Conservation (phyloP, 2,329 filamentous ascomycete species). For the Xylariaceae sp. region DNA sequence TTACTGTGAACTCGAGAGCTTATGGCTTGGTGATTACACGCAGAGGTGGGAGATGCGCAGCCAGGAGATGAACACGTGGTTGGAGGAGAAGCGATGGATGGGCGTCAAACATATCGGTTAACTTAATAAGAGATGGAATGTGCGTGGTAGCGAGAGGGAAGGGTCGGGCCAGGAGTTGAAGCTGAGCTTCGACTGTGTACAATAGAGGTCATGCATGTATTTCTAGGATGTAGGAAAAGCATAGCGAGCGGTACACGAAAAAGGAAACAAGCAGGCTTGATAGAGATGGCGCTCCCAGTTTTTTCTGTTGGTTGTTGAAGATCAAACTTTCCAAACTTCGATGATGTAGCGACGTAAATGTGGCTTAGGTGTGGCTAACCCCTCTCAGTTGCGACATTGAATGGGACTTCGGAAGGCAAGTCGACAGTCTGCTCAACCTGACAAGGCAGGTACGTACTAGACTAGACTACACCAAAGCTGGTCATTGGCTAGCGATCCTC, state of each 20-base stretch:
- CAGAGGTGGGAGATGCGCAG: slow-evolving; percentile 19
- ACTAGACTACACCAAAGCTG: too few species aligned
- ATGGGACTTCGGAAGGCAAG: too few species aligned
- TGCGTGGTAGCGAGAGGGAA: too few species aligned
- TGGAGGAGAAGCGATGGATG: slow-evolving; percentile 26
- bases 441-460: slow-evolving; percentile 2
- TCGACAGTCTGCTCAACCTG: too few species aligned
- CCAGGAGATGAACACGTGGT: slow-evolving; percentile 18
- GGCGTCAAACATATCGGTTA: slow-evolving; percentile 24
- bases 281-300: too few species aligned
- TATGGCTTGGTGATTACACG: slow-evolving; percentile 24
- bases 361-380: too few species aligned
- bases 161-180: too few species aligned
- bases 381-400: too few species aligned
- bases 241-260: not conserved
- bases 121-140: slow-evolving; percentile 4
- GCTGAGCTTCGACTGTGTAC: slow-evolving; percentile 9
- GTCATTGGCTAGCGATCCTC: slow-evolving; percentile 15
- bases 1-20: slow-evolving; percentile 22
- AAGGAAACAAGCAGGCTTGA: too few species aligned
- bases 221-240: not conserved
- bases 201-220: slow-evolving; percentile 1
- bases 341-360: too few species aligned
- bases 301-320: too few species aligned
- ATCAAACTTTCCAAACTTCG: too few species aligned